Percentiles rank a stretch among this genome's conserved stretches.
These are phyloP conservation scores for Cubamyces sp. DNA, from an alignment of 768 basidiomycete genomes.

Conservation along the genomic window DNA sequence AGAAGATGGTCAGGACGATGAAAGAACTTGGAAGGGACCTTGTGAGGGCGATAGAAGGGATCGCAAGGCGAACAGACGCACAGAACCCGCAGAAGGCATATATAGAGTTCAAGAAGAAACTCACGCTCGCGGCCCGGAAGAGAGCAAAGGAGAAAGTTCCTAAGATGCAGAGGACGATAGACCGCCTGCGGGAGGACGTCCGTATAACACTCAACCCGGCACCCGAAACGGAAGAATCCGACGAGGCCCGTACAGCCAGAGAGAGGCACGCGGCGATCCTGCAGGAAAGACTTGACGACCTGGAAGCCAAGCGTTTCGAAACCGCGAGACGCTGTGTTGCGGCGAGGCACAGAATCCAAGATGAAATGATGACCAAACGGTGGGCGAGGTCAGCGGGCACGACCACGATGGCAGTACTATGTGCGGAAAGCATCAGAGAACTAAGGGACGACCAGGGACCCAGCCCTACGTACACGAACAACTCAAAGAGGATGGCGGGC, in stretches of 20 bases:
- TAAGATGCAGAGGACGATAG: background rate
- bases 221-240: background rate
- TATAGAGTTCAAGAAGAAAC: background rate
- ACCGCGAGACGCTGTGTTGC: background rate
- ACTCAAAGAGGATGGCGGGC: background rate
- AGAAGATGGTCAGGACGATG: background rate
- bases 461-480: background rate
- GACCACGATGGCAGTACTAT: no score
- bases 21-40: no score
- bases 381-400: background rate
- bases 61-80: background rate
- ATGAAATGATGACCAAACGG: background rate
- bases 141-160: background rate
- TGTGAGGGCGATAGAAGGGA: background rate
- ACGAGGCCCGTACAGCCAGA: background rate
- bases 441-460: no score
- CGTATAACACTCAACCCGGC: background rate
- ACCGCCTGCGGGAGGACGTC: background rate
- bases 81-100: background rate
- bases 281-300: background rate
- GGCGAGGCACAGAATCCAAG: background rate
- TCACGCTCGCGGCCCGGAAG: background rate
- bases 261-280: background rate
- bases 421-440: no score
- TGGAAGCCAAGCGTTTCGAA: background rate